Conservation (phyloP, 257 asterid genomes). For the Fraxinus pennsylvanica region DNA sequence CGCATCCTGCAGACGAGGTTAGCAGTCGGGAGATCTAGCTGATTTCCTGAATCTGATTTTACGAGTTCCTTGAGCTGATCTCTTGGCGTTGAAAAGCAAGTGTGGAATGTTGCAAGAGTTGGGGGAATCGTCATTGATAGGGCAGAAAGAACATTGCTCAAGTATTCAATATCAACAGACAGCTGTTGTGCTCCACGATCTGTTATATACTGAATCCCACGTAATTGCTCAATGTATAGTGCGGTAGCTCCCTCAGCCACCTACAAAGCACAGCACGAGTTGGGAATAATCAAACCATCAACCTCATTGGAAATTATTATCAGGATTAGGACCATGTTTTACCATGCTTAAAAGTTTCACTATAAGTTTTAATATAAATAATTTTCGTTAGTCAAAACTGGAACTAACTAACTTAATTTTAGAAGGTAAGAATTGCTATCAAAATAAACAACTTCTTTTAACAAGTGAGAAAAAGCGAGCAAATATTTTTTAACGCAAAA, state of each 20-base stretch:
- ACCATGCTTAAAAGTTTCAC: background rate
- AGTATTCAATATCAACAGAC: constrained; percentile 85
- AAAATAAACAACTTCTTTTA: background rate
- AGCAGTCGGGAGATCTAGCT: constrained; percentile 72
- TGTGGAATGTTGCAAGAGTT: constrained; percentile 79
- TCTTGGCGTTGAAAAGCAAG: constrained; percentile 76
- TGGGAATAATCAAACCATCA: background rate
- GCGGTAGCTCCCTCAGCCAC: constrained; percentile 96
- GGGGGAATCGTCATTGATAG: constrained; percentile 84
- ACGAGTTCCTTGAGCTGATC: constrained; percentile 80
- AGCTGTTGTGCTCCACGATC: constrained; percentile 96
- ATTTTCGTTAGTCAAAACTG: background rate
- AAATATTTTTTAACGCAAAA: no score
- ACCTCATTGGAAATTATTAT: background rate
- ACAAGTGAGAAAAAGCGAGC: no score
- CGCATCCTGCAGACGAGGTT: constrained; percentile 79
- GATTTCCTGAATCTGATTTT: constrained; percentile 63
- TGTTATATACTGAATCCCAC: constrained; percentile 83
- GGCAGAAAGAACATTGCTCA: constrained; percentile 92
- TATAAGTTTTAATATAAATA: background rate
- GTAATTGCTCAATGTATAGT: constrained; percentile 82
- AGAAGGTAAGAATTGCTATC: background rate
- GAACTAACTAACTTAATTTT: background rate
- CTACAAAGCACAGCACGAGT: constrained; percentile 29
- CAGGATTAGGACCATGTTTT: background rate